Conservation (phyloP, 2,329 filamentous ascomycete species). For the Aspergillus uvarum region DNA sequence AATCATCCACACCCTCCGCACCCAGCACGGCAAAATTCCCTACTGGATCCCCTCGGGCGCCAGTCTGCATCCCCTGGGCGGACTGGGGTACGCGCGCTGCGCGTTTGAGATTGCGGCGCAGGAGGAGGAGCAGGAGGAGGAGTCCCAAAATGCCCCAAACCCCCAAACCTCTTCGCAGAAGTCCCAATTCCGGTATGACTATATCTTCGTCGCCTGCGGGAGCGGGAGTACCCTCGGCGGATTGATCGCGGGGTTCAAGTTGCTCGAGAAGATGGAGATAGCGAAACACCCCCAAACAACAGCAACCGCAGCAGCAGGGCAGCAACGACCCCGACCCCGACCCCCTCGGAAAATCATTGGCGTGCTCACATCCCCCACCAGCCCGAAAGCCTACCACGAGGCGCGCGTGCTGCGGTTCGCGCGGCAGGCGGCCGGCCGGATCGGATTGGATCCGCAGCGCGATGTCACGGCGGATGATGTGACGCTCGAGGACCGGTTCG, state of each 20-base stretch:
- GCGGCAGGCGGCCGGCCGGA: constrained; percentile 24
- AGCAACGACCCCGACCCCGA: background rate
- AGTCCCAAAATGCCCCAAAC: no score
- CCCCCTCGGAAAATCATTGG: constrained; percentile 28
- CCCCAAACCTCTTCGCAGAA: no score
- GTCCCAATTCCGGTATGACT: constrained; percentile 1
- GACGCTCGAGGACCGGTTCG: constrained; percentile 33
- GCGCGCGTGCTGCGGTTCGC: constrained; percentile 32
- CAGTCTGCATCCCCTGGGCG: constrained; percentile 34
- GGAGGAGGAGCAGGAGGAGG: constrained; percentile 21
- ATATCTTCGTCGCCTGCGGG: constrained; percentile 38
- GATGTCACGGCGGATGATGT: constrained; percentile 33
- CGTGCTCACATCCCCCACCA: constrained; percentile 36
- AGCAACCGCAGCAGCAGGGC: no score
- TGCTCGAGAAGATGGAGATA: constrained; percentile 26
- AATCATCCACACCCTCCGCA: background rate
- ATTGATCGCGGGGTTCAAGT: constrained; percentile 35
- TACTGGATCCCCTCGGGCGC: constrained; percentile 41
- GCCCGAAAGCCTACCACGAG: constrained; percentile 29
- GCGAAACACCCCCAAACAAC: background rate
- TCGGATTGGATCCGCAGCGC: constrained; percentile 28
- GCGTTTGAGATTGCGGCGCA: constrained; percentile 35
- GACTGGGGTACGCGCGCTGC: constrained; percentile 35
- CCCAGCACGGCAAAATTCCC: constrained; percentile 16
- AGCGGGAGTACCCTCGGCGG: constrained; percentile 39